Conservation (phyloP, 148 eudicot genomes). For the Camellia japonica region DNA sequence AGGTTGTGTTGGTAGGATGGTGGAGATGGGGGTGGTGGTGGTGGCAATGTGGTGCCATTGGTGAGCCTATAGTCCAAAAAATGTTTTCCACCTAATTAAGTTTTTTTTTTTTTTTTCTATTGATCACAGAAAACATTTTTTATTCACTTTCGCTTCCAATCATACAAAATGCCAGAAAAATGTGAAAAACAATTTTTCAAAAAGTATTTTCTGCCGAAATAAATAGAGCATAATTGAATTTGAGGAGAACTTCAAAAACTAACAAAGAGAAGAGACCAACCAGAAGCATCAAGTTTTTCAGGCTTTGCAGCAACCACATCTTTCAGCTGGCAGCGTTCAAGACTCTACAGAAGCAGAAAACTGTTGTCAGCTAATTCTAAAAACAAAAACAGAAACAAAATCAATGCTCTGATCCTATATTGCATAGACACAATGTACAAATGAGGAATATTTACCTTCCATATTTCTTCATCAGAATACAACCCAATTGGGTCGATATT, state of each 20-base stretch:
- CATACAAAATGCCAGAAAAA: too few species aligned
- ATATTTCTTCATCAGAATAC: slow-evolving; percentile 48
- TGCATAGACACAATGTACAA: not conserved
- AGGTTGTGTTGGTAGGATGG: too few species aligned
- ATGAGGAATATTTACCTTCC: slow-evolving; percentile 35
- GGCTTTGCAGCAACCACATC: slow-evolving; percentile 43
- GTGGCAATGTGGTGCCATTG: too few species aligned
- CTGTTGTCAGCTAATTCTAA: not conserved
- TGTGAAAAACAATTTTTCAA: too few species aligned
- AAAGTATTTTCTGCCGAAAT: not conserved
- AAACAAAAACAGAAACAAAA: not conserved
- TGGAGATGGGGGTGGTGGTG: too few species aligned
- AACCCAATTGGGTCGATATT: slow-evolving; percentile 48
- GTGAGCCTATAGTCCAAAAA: too few species aligned
- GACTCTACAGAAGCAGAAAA: slow-evolving; percentile 28
- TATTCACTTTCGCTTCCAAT: too few species aligned
- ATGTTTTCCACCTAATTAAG: too few species aligned
- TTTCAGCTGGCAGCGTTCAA: slow-evolving; percentile 48
- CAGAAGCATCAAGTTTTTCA: slow-evolving; percentile 36
- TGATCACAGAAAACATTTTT: too few species aligned
- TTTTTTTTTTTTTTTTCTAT: too few species aligned
- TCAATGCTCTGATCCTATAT: too few species aligned
- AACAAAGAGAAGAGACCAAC: slow-evolving; percentile 10
- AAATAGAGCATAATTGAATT: not conserved
- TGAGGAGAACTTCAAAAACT: not conserved